These are phyloP conservation scores for Coffea humblotiana DNA, from an alignment of 305 asterid genomes.

Conservation along the genomic window DNA sequence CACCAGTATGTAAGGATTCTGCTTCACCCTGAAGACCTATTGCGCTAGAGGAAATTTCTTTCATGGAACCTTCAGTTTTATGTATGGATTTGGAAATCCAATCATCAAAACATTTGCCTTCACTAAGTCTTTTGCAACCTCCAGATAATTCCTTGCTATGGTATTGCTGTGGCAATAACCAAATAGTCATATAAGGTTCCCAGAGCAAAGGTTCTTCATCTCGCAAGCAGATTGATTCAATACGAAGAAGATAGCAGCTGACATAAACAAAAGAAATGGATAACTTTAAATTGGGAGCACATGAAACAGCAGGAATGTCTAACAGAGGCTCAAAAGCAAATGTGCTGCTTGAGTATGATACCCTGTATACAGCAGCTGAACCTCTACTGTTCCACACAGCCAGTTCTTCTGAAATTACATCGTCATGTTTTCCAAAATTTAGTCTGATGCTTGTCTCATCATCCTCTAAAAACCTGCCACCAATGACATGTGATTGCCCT, in stretches of 20 bases:
- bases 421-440: slow-evolving; percentile 30
- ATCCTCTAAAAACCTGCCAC: slow-evolving; percentile 66
- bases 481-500: slow-evolving; percentile 48
- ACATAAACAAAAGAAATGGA: slow-evolving; percentile 59
- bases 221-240: slow-evolving; percentile 67
- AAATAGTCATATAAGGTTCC: slow-evolving; percentile 73
- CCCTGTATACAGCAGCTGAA: slow-evolving; percentile 58
- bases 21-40: slow-evolving; percentile 21
- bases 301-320: slow-evolving; percentile 55
- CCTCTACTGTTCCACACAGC: slow-evolving; percentile 82
- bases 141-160: slow-evolving; percentile 34
- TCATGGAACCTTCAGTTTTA: slow-evolving; percentile 29
- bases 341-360: slow-evolving; percentile 47
- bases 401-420: slow-evolving; percentile 53
- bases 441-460: slow-evolving; percentile 23
- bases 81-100: slow-evolving; percentile 46
- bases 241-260: slow-evolving; percentile 49
- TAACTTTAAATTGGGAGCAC: slow-evolving; percentile 38
- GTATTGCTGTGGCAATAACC: slow-evolving; percentile 57
- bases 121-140: slow-evolving; percentile 52
- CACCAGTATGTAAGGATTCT: slow-evolving; percentile 5
- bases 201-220: slow-evolving; percentile 58
- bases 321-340: slow-evolving; percentile 50
- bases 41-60: slow-evolving; percentile 26
- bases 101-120: slow-evolving; percentile 50